Conservation (phyloP, 306 rosid genomes). For the Trifolium fragiferum region DNA sequence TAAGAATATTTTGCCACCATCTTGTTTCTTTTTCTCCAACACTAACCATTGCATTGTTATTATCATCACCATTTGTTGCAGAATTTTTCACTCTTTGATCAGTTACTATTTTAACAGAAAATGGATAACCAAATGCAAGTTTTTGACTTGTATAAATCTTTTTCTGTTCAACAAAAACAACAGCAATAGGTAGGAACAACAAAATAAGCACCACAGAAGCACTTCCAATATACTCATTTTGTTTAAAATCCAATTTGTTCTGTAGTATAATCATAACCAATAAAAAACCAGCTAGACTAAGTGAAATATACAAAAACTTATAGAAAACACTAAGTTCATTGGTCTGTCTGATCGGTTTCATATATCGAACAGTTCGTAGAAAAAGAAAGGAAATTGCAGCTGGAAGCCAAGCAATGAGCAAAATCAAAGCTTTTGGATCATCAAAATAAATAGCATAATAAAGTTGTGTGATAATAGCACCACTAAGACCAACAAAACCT, state of each 20-base stretch:
- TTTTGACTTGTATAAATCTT: constrained; percentile 38
- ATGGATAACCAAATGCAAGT: constrained; percentile 16
- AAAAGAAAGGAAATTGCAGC: constrained; percentile 64
- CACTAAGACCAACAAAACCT: constrained; percentile 75
- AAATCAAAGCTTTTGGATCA: constrained; percentile 55
- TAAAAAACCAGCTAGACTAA: constrained; percentile 68
- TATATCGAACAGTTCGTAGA: constrained; percentile 54
- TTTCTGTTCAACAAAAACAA: constrained; percentile 56
- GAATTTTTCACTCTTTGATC: background rate
- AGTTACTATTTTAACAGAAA: constrained; percentile 33
- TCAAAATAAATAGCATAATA: constrained; percentile 64
- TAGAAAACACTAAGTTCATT: constrained; percentile 66
- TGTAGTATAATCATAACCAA: constrained; percentile 60
- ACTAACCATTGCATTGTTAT: background rate
- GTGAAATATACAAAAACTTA: constrained; percentile 63
- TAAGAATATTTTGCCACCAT: constrained; percentile 58
- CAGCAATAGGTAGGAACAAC: constrained; percentile 61
- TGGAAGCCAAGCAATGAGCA: constrained; percentile 77
- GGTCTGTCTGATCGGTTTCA: constrained; percentile 44
- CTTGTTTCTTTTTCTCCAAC: background rate
- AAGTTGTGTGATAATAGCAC: constrained; percentile 71
- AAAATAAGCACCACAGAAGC: constrained; percentile 56
- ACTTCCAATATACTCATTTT: constrained; percentile 53
- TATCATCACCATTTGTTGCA: background rate
- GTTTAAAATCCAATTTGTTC: constrained; percentile 43